Evolutionary conservation across 768 basidiomycete species (phyloP), one percentile per base, ranked within the genome.

Genomic region (Pulveroboletus sp.): DNA sequence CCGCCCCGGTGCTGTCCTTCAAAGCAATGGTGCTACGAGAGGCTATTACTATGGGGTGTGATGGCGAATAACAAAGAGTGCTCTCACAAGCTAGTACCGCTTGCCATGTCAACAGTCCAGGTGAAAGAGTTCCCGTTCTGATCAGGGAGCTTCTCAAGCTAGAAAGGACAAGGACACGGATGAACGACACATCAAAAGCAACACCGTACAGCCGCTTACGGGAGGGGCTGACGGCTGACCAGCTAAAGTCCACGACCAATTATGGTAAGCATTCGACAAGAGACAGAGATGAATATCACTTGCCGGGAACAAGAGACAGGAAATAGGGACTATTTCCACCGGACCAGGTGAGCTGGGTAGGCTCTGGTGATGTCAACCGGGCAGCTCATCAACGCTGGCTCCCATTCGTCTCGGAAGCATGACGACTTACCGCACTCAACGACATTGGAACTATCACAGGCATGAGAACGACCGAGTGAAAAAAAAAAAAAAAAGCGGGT

Each of bases 241-340:
- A 52, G 74, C 86, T 86, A 55, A 18, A 43, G 17, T 40, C 28
- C 51, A 31, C 31, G 27, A 4, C n/a, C 15, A 13, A 26, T 43
- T 27, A 21, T 21, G 4, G 21, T 21, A 15, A 30, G 43, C 6
- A 10, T 32, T 18, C 4, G 21, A 14, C n/a, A 8, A 8, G 24
- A 24, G 13, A 28, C 3, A 13, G 9, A 9, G 13, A 32, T 24
- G 6, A 3, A 0, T 0, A 1, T 0, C 0, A 55, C 77, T 30
- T 54, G 86, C 85, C 82, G 42, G 86, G 86, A 36, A 85, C 56
- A 45, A 85, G 56, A 9, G 78, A 70, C 43, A 87, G 49, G 63
- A 71, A 89, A 68, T 76, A 89, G 1, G 86, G 86, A 0, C 70
- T 21, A 0, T 48, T 42, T 30, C 84, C 84, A 5, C 70, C 78